These are phyloP conservation scores for Cylindrodendrum hubeiense DNA, from an alignment of 2,329 filamentous ascomycete species.

Conservation along the genomic window DNA sequence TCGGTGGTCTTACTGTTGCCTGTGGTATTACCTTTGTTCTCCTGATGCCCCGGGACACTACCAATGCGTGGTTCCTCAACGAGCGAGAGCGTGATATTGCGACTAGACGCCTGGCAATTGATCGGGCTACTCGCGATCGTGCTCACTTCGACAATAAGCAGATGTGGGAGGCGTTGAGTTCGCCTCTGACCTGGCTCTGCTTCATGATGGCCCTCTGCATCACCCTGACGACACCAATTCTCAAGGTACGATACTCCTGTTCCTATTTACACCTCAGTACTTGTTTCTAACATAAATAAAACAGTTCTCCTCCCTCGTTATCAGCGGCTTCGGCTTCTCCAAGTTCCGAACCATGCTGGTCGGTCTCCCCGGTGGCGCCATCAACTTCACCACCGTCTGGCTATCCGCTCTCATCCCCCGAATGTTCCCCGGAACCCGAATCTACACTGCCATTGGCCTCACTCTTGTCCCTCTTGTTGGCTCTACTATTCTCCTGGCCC, in stretches of 20 bases:
- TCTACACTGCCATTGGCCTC: constrained; percentile 27
- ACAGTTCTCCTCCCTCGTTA: constrained; percentile 28
- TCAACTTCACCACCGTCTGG: constrained; percentile 38
- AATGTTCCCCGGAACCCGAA: constrained; percentile 33
- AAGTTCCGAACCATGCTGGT: constrained; percentile 29
- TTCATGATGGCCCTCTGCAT: constrained; percentile 39
- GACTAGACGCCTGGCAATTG: constrained; percentile 32
- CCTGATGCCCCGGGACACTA: constrained; percentile 28
- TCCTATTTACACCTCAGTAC: no score
- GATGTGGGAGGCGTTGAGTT: constrained; percentile 33
- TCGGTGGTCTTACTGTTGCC: constrained; percentile 29
- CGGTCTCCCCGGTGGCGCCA: constrained; percentile 21
- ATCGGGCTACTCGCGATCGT: constrained; percentile 29
- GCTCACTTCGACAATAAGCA: constrained; percentile 33
- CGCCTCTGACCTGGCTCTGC: constrained; percentile 30
- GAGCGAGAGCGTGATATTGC: constrained; percentile 32
- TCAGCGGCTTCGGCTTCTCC: constrained; percentile 27
- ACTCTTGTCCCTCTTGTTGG: constrained; percentile 23
- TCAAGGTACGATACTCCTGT: constrained; percentile 27
- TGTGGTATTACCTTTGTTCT: constrained; percentile 23
- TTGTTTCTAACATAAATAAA: no score
- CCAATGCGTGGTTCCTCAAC: constrained; percentile 36
- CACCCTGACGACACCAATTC: constrained; percentile 35
- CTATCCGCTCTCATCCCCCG: constrained; percentile 33
- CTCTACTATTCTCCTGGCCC: constrained; percentile 25